Percentiles rank a stretch among this genome's conserved stretches.
Conservation (phyloP, 208 protist genomes). For the Leishmania martiniquensis region DNA sequence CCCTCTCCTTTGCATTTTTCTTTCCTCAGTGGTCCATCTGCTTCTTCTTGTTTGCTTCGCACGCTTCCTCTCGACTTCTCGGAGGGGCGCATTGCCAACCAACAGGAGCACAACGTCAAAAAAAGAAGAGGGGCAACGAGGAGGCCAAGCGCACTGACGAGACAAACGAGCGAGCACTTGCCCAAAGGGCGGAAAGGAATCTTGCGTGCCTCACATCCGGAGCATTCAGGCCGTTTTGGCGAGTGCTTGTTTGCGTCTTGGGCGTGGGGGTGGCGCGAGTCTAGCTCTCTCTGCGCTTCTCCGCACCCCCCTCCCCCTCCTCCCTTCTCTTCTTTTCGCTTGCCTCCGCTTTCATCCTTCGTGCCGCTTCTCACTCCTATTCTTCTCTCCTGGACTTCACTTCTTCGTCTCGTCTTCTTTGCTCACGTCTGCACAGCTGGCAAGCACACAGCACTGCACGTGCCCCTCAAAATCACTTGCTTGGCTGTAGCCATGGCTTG, state of each 20-base stretch:
- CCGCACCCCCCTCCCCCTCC: not conserved
- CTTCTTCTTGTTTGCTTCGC: not conserved
- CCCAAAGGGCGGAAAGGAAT: too few relatives aligned
- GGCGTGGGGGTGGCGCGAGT: too few relatives aligned
- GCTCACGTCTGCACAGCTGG: conserved; percentile 8
- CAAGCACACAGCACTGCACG: not conserved
- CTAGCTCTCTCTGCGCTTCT: not conserved
- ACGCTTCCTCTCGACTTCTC: conserved; percentile 10
- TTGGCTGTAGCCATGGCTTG: not conserved
- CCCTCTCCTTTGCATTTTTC: not conserved
- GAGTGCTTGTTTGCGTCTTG: too few relatives aligned
- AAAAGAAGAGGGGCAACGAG: not conserved
- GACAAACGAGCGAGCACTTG: not conserved
- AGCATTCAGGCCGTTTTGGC: too few relatives aligned
- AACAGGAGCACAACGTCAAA: not conserved
- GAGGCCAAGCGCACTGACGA: not conserved
- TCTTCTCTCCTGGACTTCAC: conserved; percentile 17
- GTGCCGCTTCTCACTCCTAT: conserved; percentile 15
- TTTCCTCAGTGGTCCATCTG: not conserved
- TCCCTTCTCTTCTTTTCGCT: not conserved
- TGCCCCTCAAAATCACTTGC: not conserved
- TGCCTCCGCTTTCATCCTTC: conserved; percentile 10
- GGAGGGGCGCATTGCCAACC: conserved; percentile 4
- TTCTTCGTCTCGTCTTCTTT: conserved; percentile 3
- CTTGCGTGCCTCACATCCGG: too few relatives aligned